Evolutionary conservation across 1,284 basidiomycete genomes (phyloP).

Genomic region (Afroboletus lepidellus): DNA sequence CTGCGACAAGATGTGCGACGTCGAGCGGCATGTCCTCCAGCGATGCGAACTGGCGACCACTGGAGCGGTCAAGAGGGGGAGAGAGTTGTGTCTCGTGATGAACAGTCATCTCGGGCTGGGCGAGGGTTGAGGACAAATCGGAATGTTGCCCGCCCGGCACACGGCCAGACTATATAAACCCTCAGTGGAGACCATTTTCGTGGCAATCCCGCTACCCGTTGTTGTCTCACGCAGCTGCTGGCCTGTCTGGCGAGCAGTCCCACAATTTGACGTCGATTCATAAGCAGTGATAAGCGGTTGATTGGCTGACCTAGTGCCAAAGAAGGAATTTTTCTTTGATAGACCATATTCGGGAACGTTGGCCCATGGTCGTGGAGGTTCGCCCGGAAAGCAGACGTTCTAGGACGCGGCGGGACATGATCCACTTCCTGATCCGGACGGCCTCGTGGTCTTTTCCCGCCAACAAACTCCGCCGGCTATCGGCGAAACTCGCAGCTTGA

Average conservation of each 20-base stretch:
- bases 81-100: background rate
- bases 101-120: background rate
- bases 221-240: background rate
- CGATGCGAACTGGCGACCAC: background rate
- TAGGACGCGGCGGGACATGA: too few species aligned
- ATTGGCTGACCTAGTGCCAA: too few species aligned
- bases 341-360: background rate
- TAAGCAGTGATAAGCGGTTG: too few species aligned
- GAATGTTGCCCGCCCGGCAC: background rate
- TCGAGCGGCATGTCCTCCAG: conserved; percentile 8
- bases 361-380: too few species aligned
- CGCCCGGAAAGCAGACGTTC: too few species aligned
- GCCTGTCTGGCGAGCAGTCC: background rate
- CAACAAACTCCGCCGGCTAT: too few species aligned
- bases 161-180: background rate
- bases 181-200: background rate
- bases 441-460: too few species aligned
- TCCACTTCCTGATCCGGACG: too few species aligned
- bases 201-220: background rate
- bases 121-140: background rate
- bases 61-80: background rate
- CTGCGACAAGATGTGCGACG: conserved; percentile 4
- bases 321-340: background rate
- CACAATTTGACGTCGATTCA: background rate
- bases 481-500: too few species aligned